Evolutionary conservation across 208 protist genomes (phyloP).

Genomic region (Blechomonas ayalai): DNA sequence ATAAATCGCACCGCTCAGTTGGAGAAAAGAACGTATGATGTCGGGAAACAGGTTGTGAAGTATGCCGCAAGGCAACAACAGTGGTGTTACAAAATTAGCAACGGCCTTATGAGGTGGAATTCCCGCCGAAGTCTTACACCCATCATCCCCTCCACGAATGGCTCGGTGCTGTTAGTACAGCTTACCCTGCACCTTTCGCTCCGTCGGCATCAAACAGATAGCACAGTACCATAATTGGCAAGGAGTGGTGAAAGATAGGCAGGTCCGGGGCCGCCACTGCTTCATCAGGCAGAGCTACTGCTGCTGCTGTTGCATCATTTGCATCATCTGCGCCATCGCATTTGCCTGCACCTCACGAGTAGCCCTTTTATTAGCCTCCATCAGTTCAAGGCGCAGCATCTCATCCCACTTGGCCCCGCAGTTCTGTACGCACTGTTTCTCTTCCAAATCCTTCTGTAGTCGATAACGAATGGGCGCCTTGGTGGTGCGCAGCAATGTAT

Average conservation of each 20-base stretch:
- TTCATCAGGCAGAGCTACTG: conserved; percentile 1
- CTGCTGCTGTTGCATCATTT: conserved; percentile 42
- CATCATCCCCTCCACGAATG: no score
- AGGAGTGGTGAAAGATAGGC: background rate
- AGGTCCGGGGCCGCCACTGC: background rate
- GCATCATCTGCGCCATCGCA: conserved; percentile 44
- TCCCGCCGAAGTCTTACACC: no score
- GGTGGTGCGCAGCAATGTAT: conserved; percentile 74
- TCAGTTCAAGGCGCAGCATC: conserved; percentile 27
- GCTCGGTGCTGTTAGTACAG: no score
- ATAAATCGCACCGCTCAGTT: no score
- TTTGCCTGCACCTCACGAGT: conserved; percentile 46
- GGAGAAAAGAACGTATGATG: no score
- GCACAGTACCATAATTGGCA: no score
- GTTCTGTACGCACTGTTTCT: conserved; percentile 78
- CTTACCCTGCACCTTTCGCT: no score
- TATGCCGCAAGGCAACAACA: no score
- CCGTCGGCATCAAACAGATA: no score
- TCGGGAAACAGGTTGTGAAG: no score
- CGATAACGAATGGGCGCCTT: conserved; percentile 75
- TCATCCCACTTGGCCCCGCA: conserved; percentile 77
- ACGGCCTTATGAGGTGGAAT: no score
- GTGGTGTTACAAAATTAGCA: no score
- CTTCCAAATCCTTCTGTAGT: conserved; percentile 65
- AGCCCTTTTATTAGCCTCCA: conserved; percentile 44